Evolutionary conservation across 2,329 filamentous ascomycete genomes (phyloP), one percentile per base, ranked within the genome.

Genomic region (Metarhizium robertsii): DNA sequence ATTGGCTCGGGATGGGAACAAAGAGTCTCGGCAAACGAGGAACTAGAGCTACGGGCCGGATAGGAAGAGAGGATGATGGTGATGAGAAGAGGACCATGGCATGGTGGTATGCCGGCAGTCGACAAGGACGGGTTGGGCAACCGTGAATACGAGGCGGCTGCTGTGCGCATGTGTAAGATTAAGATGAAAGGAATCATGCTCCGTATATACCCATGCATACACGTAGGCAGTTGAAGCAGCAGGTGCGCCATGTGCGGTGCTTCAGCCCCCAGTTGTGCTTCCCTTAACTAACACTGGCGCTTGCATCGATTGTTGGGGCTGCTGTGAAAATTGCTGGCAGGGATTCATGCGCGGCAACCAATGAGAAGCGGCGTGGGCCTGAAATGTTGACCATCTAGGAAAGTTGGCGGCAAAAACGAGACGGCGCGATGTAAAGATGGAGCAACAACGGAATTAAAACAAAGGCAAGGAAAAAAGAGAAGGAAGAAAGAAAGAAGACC

Each of bases 1-100:
- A 40, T 61, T 62, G 61, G 57, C 56, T 36, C 50, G 59, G 25
- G 30, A 50, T 36, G 45, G n/a, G 18, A 48, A 52, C n/a, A 16
- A 52, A 55, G 40, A 3, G 14, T 29, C 20, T 48, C 25, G 45
- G n/a, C 45, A 30, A 6, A 30, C 45, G 25, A 30, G 2, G 11
- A n/a, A 6, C 20, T 30, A 30, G 50, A 51, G 38, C 38, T 18
- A 48, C 53, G 49, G 45, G n/a, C 20, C 38, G 14, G 38, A 20
- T 20, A 16, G 42, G 16, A 16, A 45, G n/a, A 4, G 16, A 16
- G 1, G 7, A 18, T 7, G n/a, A 45, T 18, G n/a, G 10, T 7
- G n/a, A 7, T 45, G 42, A 20, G 42, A 20, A 7, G 6, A 16
- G n/a, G 42, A 45, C 6, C 18, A 45, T 18, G 42, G 13, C 46